A percentile compares a stretch with the other conserved stretches of the same genome.
These are phyloP conservation scores for Tolypocladium amazonense DNA, from an alignment of 2,329 filamentous ascomycete genomes.

Conservation along the genomic window DNA sequence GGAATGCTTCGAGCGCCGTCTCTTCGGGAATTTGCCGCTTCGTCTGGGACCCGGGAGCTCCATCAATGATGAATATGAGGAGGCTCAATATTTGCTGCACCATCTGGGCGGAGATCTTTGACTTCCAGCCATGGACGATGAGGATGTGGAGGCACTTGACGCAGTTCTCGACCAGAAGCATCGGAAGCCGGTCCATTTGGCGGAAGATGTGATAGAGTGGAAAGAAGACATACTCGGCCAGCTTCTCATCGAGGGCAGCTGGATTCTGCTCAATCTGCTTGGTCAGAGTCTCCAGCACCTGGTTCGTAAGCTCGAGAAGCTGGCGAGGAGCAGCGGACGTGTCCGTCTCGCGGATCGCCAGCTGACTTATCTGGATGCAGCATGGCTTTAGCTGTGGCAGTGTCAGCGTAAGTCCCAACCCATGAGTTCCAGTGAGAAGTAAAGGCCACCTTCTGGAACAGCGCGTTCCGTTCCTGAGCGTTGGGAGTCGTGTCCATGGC, in stretches of 20 bases:
- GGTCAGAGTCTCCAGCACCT: constrained; percentile 35
- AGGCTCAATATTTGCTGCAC: constrained; percentile 79
- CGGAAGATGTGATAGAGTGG: constrained; percentile 81
- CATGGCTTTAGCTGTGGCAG: constrained; percentile 47
- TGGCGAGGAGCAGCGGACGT: constrained; percentile 29
- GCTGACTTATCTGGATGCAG: constrained; percentile 49
- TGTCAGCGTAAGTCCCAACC: constrained; percentile 1
- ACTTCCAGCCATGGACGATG: constrained; percentile 69
- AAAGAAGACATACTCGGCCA: constrained; percentile 93
- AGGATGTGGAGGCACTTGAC: constrained; percentile 67
- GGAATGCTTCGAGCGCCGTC: constrained; percentile 59
- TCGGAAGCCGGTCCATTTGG: constrained; percentile 59
- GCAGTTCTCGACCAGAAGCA: constrained; percentile 62
- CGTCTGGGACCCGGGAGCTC: constrained; percentile 44
- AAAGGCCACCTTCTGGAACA: constrained; percentile 25
- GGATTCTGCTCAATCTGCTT: constrained; percentile 31
- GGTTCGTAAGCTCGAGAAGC: constrained; percentile 32
- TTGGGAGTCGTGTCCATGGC: constrained; percentile 8
- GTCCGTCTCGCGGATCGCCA: constrained; percentile 38
- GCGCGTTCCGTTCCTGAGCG: constrained; percentile 17
- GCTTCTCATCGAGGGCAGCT: constrained; percentile 58
- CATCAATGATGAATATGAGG: constrained; percentile 70
- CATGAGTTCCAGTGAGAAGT: no score
- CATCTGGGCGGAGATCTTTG: constrained; percentile 57
- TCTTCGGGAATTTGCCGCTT: constrained; percentile 55